phyloP scores from a whole-genome alignment of 768 basidiomycete genomes.

The Candolleomyces eurysporus region DNA sequence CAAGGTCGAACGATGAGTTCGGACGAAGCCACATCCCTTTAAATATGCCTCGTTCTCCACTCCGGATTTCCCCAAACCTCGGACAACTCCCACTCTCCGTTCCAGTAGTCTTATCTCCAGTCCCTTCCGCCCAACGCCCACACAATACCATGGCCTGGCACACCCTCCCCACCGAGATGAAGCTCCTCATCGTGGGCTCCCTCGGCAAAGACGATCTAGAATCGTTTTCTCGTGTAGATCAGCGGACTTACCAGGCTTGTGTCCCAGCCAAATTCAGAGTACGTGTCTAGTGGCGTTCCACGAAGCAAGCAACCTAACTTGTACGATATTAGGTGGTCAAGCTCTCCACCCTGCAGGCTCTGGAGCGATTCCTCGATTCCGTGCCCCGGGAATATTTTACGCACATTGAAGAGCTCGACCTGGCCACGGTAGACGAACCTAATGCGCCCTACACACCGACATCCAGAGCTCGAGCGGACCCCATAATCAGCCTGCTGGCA shows the following conservation, averaged over 20 bases:
- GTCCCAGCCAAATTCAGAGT: constrained; percentile 62
- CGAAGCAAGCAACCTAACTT: constrained; percentile 13
- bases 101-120: not conserved
- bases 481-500: constrained; percentile 48
- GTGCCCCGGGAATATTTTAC: constrained; percentile 55
- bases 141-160: constrained; percentile 40
- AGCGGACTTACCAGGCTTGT: constrained; percentile 50
- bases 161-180: constrained; percentile 64
- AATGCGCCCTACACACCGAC: constrained; percentile 19
- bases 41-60: not conserved
- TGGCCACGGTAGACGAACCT: constrained; percentile 32
- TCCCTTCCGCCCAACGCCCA: constrained; percentile 2
- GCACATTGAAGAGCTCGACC: constrained; percentile 52
- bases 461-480: constrained; percentile 37
- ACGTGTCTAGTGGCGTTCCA: constrained; percentile 15
- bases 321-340: constrained; percentile 41
- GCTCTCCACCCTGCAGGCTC: constrained; percentile 43
- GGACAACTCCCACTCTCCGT: not conserved
- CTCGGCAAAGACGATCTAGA: constrained; percentile 45
- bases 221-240: constrained; percentile 48
- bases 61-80: constrained; percentile 8
- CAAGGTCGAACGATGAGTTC: constrained; percentile 8
- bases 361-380: constrained; percentile 50
- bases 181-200: constrained; percentile 51
- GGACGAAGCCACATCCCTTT: not conserved